Percentiles rank a stretch among this genome's conserved stretches.
These are phyloP conservation scores for Aspergillus wentii DNA, from an alignment of 495 filamentous ascomycete genomes.

Conservation along the genomic window DNA sequence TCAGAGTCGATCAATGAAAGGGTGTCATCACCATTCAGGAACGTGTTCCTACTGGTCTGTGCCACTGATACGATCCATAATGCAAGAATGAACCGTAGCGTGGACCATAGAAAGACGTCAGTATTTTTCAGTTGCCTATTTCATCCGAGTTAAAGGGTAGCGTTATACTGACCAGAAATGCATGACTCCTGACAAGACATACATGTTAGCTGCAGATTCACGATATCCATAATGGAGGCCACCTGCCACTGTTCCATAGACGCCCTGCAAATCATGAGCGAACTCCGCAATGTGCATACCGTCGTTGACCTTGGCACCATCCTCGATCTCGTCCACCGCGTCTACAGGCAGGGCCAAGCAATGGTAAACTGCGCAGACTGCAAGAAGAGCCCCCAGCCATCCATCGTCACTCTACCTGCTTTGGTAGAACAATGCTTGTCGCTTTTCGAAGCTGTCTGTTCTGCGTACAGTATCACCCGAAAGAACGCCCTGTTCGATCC, in stretches of 20 bases:
- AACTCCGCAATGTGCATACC: slow-evolving; percentile 20
- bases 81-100: too few relatives aligned
- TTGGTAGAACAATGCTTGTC: slow-evolving; percentile 24
- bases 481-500: slow-evolving; percentile 22
- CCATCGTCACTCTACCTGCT: slow-evolving; percentile 17
- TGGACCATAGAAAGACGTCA: too few relatives aligned
- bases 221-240: slow-evolving; percentile 12
- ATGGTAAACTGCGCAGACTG: slow-evolving; percentile 25
- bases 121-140: too few relatives aligned
- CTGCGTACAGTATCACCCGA: slow-evolving; percentile 23
- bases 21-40: too few relatives aligned
- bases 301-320: slow-evolving; percentile 25
- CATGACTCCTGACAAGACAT: too few relatives aligned
- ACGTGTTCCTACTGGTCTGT: too few relatives aligned
- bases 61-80: too few relatives aligned
- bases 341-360: slow-evolving; percentile 18
- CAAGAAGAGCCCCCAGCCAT: slow-evolving; percentile 12
- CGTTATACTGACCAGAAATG: too few relatives aligned
- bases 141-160: too few relatives aligned
- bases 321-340: slow-evolving; percentile 20
- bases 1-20: too few relatives aligned
- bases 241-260: slow-evolving; percentile 21
- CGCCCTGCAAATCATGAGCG: slow-evolving; percentile 19
- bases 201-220: too few relatives aligned
- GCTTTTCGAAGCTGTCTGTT: slow-evolving; percentile 25